Evolutionary conservation across 2,329 filamentous ascomycete genomes (phyloP).

Genomic region (Davidsoniella australis): DNA sequence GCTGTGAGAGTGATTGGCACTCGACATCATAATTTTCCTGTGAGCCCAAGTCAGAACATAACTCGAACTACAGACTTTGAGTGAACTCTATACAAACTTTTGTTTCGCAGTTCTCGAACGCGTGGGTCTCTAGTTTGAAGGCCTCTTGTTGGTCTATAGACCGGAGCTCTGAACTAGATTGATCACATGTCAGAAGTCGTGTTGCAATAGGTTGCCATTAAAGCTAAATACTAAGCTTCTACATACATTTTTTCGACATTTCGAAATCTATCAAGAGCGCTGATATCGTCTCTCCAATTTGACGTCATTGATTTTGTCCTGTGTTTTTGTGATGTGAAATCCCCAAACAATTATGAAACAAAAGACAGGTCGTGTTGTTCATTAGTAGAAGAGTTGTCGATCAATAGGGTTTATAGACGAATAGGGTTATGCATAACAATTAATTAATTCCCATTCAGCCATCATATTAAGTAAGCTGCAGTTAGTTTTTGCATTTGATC

Average conservation of each 20-base stretch:
- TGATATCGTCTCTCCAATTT: constrained; percentile 7
- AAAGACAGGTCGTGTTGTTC: no score
- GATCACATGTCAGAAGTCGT: constrained; percentile 6
- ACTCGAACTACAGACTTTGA: background rate
- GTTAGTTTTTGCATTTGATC: no score
- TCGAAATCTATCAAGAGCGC: constrained; percentile 6
- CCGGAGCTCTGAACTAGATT: constrained; percentile 12
- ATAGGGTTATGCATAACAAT: no score
- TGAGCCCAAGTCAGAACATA: constrained; percentile 14
- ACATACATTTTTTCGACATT: constrained; percentile 9
- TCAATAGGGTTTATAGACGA: no score
- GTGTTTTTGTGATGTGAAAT: no score
- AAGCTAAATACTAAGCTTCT: no score
- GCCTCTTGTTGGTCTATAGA: constrained; percentile 26
- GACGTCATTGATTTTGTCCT: background rate
- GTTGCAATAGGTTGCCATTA: background rate
- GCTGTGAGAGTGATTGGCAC: constrained; percentile 18
- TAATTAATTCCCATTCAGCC: no score
- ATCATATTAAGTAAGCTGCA: no score
- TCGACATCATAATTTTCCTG: constrained; percentile 42
- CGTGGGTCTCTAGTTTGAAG: constrained; percentile 47
- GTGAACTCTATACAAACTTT: background rate
- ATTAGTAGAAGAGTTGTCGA: no score
- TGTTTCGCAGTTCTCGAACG: constrained; percentile 25
- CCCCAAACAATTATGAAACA: no score